Percentiles rank a stretch among this genome's conserved stretches.
These are phyloP conservation scores for Hemisphaericaspora xylofermentans DNA, from an alignment of 1,139 yeast genomes.

Conservation along the genomic window DNA sequence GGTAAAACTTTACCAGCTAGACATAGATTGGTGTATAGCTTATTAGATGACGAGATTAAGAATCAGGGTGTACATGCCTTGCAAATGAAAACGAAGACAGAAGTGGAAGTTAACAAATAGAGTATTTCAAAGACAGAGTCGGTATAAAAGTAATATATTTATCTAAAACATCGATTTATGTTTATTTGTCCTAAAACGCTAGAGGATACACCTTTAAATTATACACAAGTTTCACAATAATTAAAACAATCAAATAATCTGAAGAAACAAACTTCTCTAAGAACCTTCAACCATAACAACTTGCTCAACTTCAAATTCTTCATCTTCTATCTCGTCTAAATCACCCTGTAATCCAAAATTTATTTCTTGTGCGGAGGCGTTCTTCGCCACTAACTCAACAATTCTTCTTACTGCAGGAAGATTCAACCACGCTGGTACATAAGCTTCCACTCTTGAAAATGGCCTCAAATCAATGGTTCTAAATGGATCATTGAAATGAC, in stretches of 20 bases:
- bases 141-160: not conserved
- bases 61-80: constrained; percentile 82
- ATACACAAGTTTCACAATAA: not conserved
- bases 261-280: constrained; percentile 2
- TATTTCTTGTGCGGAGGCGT: constrained; percentile 54
- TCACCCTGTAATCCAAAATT: constrained; percentile 13
- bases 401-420: constrained; percentile 86
- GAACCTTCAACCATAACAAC: constrained; percentile 6
- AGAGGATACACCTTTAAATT: not conserved
- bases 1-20: constrained; percentile 73
- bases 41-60: constrained; percentile 71
- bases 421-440: constrained; percentile 93
- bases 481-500: constrained; percentile 86
- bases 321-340: constrained; percentile 11
- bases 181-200: not conserved
- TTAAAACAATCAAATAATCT: not conserved
- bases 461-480: constrained; percentile 84
- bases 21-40: constrained; percentile 71
- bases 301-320: constrained; percentile 1
- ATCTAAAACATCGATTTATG: constrained; percentile 1
- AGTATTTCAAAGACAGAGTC: not conserved
- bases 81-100: constrained; percentile 82
- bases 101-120: constrained; percentile 50
- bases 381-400: constrained; percentile 85
- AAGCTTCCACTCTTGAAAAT: constrained; percentile 88